Percentiles rank a stretch among this genome's conserved stretches.
phyloP scores from a whole-genome alignment of 345 rosid genomes.

The Murraya koenigii region DNA sequence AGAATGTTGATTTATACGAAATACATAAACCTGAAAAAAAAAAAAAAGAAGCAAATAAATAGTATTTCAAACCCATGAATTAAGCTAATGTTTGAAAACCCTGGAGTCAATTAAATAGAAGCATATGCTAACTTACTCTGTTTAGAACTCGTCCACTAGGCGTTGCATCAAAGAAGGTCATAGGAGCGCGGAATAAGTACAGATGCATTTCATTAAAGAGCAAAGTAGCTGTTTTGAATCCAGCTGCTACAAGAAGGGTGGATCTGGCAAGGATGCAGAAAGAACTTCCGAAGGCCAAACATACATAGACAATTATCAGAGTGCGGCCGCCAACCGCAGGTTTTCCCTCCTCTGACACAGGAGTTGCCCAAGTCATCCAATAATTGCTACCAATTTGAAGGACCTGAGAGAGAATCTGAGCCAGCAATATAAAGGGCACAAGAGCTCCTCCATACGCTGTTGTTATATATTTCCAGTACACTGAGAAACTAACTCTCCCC shows the following conservation, averaged over 20 bases:
- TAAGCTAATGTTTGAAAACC: neutral
- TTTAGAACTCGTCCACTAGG: constrained; percentile 72
- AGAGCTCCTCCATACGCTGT: constrained; percentile 72
- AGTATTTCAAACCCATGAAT: neutral
- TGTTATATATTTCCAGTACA: constrained; percentile 66
- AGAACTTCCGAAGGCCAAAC: constrained; percentile 58
- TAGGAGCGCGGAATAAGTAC: constrained; percentile 69
- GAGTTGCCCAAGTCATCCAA: constrained; percentile 90
- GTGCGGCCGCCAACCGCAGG: constrained; percentile 48
- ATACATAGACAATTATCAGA: constrained; percentile 53
- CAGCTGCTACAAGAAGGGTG: constrained; percentile 52
- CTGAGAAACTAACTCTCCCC: constrained; percentile 62
- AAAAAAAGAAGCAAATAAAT: neutral
- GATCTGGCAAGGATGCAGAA: constrained; percentile 51
- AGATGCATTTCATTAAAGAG: constrained; percentile 68
- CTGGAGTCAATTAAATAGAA: neutral
- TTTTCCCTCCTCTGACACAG: constrained; percentile 47
- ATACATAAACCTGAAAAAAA: too few relatives aligned
- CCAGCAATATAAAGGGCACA: constrained; percentile 64
- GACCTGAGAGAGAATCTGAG: constrained; percentile 55
- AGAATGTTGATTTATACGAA: neutral
- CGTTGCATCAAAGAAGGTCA: constrained; percentile 86
- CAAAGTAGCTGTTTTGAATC: constrained; percentile 64
- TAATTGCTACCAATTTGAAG: constrained; percentile 83
- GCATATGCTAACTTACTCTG: constrained; percentile 41